Percentiles rank a stretch among this genome's conserved stretches.
Evolutionary conservation across 2,329 filamentous ascomycete species (phyloP).

Genomic region (Amphichorda felina): DNA sequence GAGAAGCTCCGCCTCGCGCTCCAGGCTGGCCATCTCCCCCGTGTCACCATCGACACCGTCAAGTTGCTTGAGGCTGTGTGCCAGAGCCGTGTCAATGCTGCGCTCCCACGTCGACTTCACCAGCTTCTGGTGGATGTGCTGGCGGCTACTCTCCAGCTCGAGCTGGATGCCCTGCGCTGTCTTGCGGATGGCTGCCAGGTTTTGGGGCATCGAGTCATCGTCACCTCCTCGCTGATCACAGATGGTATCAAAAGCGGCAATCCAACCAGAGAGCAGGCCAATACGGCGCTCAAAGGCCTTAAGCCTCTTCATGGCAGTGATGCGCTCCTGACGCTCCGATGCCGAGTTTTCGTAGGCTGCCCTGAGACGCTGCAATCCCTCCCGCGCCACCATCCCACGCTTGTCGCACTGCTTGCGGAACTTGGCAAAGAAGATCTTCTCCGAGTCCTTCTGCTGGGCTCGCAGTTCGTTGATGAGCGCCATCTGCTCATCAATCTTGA

Average conservation of each 20-base stretch:
- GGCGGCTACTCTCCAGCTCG: slow-evolving; percentile 80
- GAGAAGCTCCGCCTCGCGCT: slow-evolving; percentile 74
- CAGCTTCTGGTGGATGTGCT: slow-evolving; percentile 80
- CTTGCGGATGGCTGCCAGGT: slow-evolving; percentile 66
- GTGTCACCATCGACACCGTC: slow-evolving; percentile 42
- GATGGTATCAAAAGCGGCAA: slow-evolving; percentile 78
- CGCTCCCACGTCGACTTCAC: slow-evolving; percentile 79
- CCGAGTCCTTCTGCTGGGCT: slow-evolving; percentile 82
- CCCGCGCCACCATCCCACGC: slow-evolving; percentile 60
- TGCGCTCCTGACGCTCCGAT: slow-evolving; percentile 66
- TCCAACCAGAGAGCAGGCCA: slow-evolving; percentile 78
- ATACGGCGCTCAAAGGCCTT: slow-evolving; percentile 78
- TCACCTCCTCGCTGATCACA: slow-evolving; percentile 51
- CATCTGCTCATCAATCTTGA: slow-evolving; percentile 99
- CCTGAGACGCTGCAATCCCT: slow-evolving; percentile 71
- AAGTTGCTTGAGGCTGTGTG: slow-evolving; percentile 73
- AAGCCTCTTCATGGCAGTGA: slow-evolving; percentile 69
- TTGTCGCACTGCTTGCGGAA: slow-evolving; percentile 88
- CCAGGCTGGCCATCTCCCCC: slow-evolving; percentile 57
- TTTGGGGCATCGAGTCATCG: slow-evolving; percentile 55
- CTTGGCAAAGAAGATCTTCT: slow-evolving; percentile 71
- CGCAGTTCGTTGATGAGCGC: slow-evolving; percentile 93
- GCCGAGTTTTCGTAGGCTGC: slow-evolving; percentile 73
- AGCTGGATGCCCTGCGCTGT: slow-evolving; percentile 79
- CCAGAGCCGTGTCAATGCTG: slow-evolving; percentile 74